Evolutionary conservation across 1,284 basidiomycete species (phyloP).

Genomic region (Agaricales sp.): DNA sequence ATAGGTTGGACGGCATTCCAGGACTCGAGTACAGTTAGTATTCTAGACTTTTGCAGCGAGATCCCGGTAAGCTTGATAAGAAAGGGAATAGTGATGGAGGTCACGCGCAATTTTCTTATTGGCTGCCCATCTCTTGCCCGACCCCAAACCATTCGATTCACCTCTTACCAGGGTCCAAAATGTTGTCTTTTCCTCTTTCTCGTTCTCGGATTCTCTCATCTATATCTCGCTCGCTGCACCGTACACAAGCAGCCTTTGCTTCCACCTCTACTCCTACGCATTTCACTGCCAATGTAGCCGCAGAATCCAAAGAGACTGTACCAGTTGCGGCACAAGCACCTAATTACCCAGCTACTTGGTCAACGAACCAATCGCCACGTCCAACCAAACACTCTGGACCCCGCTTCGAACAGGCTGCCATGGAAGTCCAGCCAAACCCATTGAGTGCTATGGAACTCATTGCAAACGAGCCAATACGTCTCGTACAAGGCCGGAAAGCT

Average conservation of each 20-base stretch:
- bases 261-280: conserved; percentile 15
- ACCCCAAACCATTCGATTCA: no score
- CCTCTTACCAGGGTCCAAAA: no score
- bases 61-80: no score
- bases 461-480: conserved; percentile 73
- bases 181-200: background rate
- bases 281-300: conserved; percentile 20
- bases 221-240: background rate
- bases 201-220: background rate
- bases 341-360: conserved; percentile 72
- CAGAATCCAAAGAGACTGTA: conserved; percentile 15
- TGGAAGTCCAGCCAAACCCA: conserved; percentile 85
- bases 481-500: conserved; percentile 76
- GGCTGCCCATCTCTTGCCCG: no score
- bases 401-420: conserved; percentile 85
- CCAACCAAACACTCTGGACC: conserved; percentile 48
- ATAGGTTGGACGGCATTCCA: no score
- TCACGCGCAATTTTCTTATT: no score
- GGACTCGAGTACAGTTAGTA: no score
- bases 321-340: conserved; percentile 56
- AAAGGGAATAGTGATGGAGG: no score
- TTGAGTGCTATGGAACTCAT: conserved; percentile 88
- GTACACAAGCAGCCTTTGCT: background rate
- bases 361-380: conserved; percentile 58
- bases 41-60: no score